Evolutionary conservation across 2,329 filamentous ascomycete genomes (phyloP), one percentile per base, ranked within the genome.

Genomic region (Rhynchosporium agropyri): DNA sequence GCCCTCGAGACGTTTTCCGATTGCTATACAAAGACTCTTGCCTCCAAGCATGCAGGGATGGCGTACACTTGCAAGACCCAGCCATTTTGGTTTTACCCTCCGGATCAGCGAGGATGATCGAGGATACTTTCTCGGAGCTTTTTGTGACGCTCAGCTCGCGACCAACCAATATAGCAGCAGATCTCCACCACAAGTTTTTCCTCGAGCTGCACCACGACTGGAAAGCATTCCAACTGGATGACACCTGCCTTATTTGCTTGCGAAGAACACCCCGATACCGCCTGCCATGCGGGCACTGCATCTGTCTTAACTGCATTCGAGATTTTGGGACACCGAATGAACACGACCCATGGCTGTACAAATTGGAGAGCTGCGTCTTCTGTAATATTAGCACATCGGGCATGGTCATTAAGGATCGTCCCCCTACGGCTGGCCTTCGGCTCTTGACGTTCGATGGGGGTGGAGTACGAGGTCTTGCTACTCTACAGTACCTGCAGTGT

Each of bases 91-190:
- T 50, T 28, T 50, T 50, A 50, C 48, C 48, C 48, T 31, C 48
- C 4, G 28, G 48, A 50, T 50, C 12, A 50, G 13, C 31, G 5
- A 50, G 10, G 10, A 50, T 50, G 10, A 50, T 50, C 28, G 28
- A 50, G 48, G 28, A 50, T 15, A 50, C 26, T 50, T 50, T 50
- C 28, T 50, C 10, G 10, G 10, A 50, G 48, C 48, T 50, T 50
- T 50, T 50, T 33, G 3, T 31, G 12, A 33, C 48, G 28, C 48
- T 50, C 7, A 50, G 9, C 28, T 33, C 28, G 9, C 7, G 10
- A 50, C 28, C 12, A 50, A 33, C 5, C 31, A 50, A 50, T 50
- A 50, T 13, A 50, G 28, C 28, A 50, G 10, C 15, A 50, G 10
- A 50, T 50, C 28, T 50, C 28, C 7, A 50, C 28, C 12, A 50